Base-by-base conservation (phyloP, 331 rosid species). In the Ulmus americana region DNA sequence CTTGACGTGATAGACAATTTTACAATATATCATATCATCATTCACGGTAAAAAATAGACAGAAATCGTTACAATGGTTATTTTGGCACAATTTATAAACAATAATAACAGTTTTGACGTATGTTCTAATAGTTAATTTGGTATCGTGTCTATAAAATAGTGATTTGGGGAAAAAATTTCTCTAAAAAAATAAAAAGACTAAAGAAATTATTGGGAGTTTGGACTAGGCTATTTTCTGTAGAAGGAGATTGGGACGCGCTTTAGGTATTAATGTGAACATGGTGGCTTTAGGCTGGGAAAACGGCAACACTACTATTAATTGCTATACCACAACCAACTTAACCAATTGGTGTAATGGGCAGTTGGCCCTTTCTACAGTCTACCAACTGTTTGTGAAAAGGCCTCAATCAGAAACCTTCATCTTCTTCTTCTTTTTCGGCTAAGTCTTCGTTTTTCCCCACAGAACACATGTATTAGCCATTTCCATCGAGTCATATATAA, bases 301-400 rank as follows among this genome's bases (percentile, higher is more conserved):
- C 42, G 28, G n/a, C 49, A 43, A 60, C 39, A 15, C 42, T 5
- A 40, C 6, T 58, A 58, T 58, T 60, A 60, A 60, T 28, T 60
- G 65, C 35, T 10, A 41, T 35, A 43, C 39, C 35, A 28, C 51
- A 43, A 16, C 7, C 39, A 39, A 12, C 39, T 45, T 12, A 58
- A 28, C 46, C 65, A 60, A 15, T 60, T 49, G 65, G 51, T 16
- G 61, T 56, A 43, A 40, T 56, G 61, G 51, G 65, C 65, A 60
- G 14, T 49, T 60, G 51, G 61, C 50, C 46, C 42, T 12, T 14
- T 58, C 14, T 58, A 10, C 10, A 14, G 15, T 60, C 40, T 43
- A 43, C 14, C 50, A 28, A 28, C 3, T 28, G 35, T 28, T 28
- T 43, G 39, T 60, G 39, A 13, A 43, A 8, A 8, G 41, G 22